phyloP scores from a whole-genome alignment of 331 rosid genomes.

The Prunus yedoensis region DNA sequence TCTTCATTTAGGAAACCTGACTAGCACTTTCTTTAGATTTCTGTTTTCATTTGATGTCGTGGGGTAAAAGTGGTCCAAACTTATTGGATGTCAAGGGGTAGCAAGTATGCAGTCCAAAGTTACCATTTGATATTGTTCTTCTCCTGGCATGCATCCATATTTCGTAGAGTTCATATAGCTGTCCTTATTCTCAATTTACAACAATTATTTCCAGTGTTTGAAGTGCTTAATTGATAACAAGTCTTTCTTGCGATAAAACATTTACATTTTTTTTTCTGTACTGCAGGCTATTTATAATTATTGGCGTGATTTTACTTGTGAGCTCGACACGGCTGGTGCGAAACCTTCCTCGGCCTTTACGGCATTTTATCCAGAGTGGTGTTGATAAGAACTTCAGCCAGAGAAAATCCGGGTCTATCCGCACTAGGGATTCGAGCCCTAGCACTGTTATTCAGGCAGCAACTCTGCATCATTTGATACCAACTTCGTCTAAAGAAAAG shows the following conservation, averaged over 20 bases:
- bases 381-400: constrained; percentile 49
- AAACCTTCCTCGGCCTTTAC: constrained; percentile 46
- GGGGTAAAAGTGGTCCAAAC: no score
- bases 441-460: constrained; percentile 77
- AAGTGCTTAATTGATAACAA: neutral
- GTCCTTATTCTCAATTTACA: neutral
- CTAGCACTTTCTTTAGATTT: neutral
- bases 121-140: neutral
- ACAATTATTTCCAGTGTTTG: neutral
- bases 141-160: neutral
- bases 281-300: constrained; percentile 73
- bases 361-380: constrained; percentile 42
- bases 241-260: neutral
- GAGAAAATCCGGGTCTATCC: constrained; percentile 51
- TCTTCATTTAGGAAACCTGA: neutral
- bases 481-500: constrained; percentile 72
- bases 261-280: constrained; percentile 7
- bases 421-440: constrained; percentile 73
- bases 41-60: no score
- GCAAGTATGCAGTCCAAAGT: neutral
- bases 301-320: constrained; percentile 85
- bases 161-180: neutral
- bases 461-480: constrained; percentile 69
- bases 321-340: constrained; percentile 66
- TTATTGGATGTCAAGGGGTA: neutral